A percentile compares a stretch with the other conserved stretches of the same genome.
Conservation (phyloP, 306 rosid genomes). For the Cucumis cinereus region DNA sequence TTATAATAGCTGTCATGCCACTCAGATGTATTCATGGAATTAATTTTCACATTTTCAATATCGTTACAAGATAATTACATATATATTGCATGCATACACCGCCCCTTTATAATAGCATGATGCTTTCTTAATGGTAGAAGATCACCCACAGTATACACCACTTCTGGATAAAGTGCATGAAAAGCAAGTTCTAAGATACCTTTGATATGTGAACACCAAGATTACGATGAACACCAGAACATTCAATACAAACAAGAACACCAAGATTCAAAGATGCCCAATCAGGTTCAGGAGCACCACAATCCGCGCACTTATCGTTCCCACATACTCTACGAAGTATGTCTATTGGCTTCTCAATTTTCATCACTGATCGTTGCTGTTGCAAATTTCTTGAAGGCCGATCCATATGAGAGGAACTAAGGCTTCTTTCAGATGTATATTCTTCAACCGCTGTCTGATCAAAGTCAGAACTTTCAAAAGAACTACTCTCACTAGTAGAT, state of each 20-base stretch:
- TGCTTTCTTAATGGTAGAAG: background rate
- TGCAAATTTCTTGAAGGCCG: slow-evolving; percentile 68
- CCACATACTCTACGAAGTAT: slow-evolving; percentile 75
- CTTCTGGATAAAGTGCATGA: background rate
- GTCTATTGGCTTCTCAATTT: slow-evolving; percentile 90
- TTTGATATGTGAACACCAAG: slow-evolving; percentile 98
- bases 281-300: slow-evolving; percentile 95
- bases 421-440: slow-evolving; percentile 58
- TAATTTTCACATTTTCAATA: background rate
- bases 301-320: slow-evolving; percentile 94
- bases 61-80: background rate
- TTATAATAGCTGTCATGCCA: background rate
- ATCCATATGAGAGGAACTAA: slow-evolving; percentile 35
- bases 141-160: background rate
- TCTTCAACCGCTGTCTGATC: slow-evolving; percentile 79
- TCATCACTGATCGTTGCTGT: slow-evolving; percentile 60
- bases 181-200: slow-evolving; percentile 29
- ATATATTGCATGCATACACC: background rate
- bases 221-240: slow-evolving; percentile 99
- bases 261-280: slow-evolving; percentile 99
- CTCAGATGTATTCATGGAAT: background rate
- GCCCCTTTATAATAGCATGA: background rate
- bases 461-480: slow-evolving; percentile 94
- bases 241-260: slow-evolving; percentile 96
- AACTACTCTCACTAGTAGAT: slow-evolving; percentile 97